phyloP scores from a whole-genome alignment of 495 filamentous ascomycete species.

The Penicillium paxilli region DNA sequence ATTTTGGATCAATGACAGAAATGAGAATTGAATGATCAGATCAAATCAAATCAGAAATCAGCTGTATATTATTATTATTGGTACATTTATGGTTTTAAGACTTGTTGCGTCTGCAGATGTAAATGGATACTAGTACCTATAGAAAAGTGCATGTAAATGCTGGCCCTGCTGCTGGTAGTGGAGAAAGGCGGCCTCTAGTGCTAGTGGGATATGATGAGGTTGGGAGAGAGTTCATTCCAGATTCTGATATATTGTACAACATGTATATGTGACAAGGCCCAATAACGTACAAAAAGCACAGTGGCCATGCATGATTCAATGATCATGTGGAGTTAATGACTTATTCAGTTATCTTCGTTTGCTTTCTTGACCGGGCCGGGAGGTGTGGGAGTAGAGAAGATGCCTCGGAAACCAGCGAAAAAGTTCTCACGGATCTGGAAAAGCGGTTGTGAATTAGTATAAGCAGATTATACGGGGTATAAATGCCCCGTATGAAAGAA shows the following conservation, averaged over 20 bases:
- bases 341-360: conserved; percentile 15
- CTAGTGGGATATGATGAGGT: too few relatives aligned
- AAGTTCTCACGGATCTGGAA: conserved; percentile 39
- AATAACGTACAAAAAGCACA: not conserved
- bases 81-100: not conserved
- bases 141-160: too few relatives aligned
- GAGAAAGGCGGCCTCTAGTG: too few relatives aligned
- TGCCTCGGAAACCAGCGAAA: conserved; percentile 31
- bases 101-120: too few relatives aligned
- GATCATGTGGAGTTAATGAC: not conserved
- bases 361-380: conserved; percentile 28
- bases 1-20: conserved; percentile 26
- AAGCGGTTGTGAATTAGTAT: not conserved
- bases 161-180: too few relatives aligned
- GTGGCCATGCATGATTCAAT: not conserved
- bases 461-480: too few relatives aligned
- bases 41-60: too few relatives aligned
- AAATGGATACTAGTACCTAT: too few relatives aligned
- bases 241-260: not conserved
- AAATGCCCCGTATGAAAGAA: too few relatives aligned
- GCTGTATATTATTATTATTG: not conserved
- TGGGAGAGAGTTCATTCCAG: too few relatives aligned
- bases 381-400: conserved; percentile 39
- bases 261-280: conserved; percentile 7
- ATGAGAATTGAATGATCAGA: conserved; percentile 31